Evolutionary conservation across 2,329 filamentous ascomycete species (phyloP), one percentile per base, ranked within the genome.

Genomic region (Pseudopyrenochaeta lycopersici): DNA sequence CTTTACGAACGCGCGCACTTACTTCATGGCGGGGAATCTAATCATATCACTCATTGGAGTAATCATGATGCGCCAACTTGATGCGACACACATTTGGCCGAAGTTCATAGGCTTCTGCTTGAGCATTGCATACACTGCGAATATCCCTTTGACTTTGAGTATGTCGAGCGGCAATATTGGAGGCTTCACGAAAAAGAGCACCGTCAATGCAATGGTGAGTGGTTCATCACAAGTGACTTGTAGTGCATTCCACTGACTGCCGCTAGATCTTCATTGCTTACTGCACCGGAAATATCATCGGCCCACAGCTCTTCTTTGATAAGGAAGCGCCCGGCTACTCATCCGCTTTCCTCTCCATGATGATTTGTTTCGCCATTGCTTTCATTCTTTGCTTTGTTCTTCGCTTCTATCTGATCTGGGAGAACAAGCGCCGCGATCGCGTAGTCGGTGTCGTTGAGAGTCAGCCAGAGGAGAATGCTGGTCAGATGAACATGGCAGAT

Each of bases 171-270:
- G 65, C 3, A 84, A 84, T 60, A 62, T 64, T 10, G 63, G 62
- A 35, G 64, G 63, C 5, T 63, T 65, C 30, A 70, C 66, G 1
- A 67, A 70, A 59, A 66, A 88, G 65, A 84, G 87, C 44, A 81
- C 86, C 31, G 85, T 84, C 5, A 86, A 85, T 18, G 66, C 59
- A 14, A 69, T 72, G 14, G 72, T 56, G 27, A 9, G 41, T 39
- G 9, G 4, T 27, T 27, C 9, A 27, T 27, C 23, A 5, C 23
- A 9, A 27, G 4, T 27, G 4, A 27, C 23, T 27, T 9, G 23
- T 27, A 27, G 9, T 27, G 23, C 23, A 27, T 27, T 27, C 23
- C 23, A 27, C 23, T 27, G 23, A 27, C 23, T 9, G 23, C 23
- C 23, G 23, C 23, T 27, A 27, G 23, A 27, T 27, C 9, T 36